Evolutionary conservation across 208 protist genomes (phyloP).

Genomic region (Trypanosoma grayi): DNA sequence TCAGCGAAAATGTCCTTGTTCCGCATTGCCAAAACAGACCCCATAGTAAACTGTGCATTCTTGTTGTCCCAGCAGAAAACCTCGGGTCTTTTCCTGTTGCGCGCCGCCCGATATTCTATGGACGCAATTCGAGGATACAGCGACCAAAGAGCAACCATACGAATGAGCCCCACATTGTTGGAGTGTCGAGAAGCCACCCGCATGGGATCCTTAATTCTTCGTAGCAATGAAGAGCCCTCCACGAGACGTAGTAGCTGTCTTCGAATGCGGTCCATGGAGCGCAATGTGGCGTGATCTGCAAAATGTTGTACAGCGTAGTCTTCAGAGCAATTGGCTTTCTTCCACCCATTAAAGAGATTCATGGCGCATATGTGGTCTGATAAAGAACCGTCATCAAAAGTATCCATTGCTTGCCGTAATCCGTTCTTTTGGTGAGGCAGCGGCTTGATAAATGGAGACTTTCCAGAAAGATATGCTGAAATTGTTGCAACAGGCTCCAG

Average conservation of each 20-base stretch:
- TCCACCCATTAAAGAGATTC: slow-evolving; percentile 68
- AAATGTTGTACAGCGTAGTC: slow-evolving; percentile 67
- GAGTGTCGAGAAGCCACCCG: slow-evolving; percentile 54
- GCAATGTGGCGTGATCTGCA: slow-evolving; percentile 69
- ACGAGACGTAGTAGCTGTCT: slow-evolving; percentile 75
- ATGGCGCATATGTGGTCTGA: slow-evolving; percentile 81
- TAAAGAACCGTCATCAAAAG: slow-evolving; percentile 52
- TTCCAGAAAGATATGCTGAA: slow-evolving; percentile 80
- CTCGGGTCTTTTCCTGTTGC: slow-evolving; percentile 37
- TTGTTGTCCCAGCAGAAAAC: slow-evolving; percentile 88
- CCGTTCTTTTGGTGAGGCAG: slow-evolving; percentile 48
- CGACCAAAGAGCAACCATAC: slow-evolving; percentile 77
- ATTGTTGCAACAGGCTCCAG: slow-evolving; percentile 86
- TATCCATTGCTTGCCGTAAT: slow-evolving; percentile 32
- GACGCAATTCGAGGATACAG: slow-evolving; percentile 74
- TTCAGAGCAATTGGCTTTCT: slow-evolving; percentile 48
- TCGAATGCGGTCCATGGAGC: slow-evolving; percentile 78
- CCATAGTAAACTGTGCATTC: slow-evolving; percentile 39
- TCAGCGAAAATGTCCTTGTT: slow-evolving; percentile 43
- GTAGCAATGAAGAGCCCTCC: slow-evolving; percentile 57
- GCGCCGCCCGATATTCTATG: slow-evolving; percentile 69
- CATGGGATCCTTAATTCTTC: slow-evolving; percentile 39
- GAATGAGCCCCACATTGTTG: slow-evolving; percentile 67
- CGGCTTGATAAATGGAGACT: slow-evolving; percentile 78
- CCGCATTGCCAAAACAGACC: slow-evolving; percentile 47